These are phyloP conservation scores for Syzygium oleosum DNA, from an alignment of 345 rosid genomes.

Conservation along the genomic window DNA sequence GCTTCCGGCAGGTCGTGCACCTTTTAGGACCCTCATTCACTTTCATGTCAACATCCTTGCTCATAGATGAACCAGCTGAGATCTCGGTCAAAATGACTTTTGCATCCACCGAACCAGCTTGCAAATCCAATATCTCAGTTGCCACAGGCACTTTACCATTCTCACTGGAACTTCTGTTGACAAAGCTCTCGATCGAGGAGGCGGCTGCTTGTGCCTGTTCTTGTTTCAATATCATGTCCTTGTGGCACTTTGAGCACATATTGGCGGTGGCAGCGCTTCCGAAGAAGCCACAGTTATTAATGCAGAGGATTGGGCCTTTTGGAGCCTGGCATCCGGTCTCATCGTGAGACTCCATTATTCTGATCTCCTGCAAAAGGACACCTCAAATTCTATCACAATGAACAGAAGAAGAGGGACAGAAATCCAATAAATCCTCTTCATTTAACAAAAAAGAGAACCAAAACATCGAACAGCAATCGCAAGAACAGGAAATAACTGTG, in stretches of 20 bases:
- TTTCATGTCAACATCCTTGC: conserved; percentile 12
- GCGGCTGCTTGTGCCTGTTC: conserved; percentile 36
- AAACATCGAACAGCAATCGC: background rate
- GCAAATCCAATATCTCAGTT: conserved; percentile 7
- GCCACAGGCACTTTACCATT: conserved; percentile 17
- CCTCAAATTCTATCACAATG: background rate
- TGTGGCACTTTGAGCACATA: conserved; percentile 57
- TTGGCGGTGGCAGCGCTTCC: conserved; percentile 53
- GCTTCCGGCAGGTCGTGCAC: conserved; percentile 45
- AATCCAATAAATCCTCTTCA: background rate
- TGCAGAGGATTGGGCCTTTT: conserved; percentile 38
- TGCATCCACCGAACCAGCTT: conserved; percentile 10
- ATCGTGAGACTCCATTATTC: conserved; percentile 37
- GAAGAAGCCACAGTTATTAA: conserved; percentile 52
- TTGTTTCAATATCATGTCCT: conserved; percentile 35
- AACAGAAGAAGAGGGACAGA: background rate
- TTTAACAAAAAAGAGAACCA: background rate
- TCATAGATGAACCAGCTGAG: background rate
- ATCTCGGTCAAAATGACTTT: conserved; percentile 8
- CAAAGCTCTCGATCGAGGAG: conserved; percentile 31
- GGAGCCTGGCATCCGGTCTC: conserved; percentile 51
- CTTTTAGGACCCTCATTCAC: conserved; percentile 36
- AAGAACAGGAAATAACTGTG: background rate
- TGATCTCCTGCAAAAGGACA: conserved; percentile 9
- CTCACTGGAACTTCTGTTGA: conserved; percentile 14